Conservation (phyloP, 495 filamentous ascomycete genomes). For the Neurospora pannonica region DNA sequence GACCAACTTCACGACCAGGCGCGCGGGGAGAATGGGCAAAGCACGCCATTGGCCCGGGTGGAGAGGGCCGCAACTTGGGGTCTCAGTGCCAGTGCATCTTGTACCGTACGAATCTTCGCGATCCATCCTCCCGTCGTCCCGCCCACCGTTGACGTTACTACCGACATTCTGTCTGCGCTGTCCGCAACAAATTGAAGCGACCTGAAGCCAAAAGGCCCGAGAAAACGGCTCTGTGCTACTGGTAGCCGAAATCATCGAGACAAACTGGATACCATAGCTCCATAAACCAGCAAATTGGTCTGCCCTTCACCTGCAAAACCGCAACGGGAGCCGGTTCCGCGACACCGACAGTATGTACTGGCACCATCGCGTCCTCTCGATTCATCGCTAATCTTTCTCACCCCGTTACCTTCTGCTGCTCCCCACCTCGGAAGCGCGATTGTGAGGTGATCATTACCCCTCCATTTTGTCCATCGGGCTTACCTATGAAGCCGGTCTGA, state of each 20-base stretch:
- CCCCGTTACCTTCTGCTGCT: background rate
- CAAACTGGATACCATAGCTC: background rate
- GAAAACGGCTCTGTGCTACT: background rate
- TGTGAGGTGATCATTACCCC: background rate
- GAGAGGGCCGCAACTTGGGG: background rate
- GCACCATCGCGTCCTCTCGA: background rate
- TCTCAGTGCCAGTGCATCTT: background rate
- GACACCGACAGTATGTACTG: background rate
- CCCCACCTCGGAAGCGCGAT: background rate
- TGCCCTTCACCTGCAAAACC: background rate
- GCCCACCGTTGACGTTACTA: background rate
- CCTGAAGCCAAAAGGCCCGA: background rate
- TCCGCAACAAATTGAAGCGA: background rate
- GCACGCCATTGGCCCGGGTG: background rate
- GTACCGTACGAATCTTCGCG: background rate
- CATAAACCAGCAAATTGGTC: background rate
- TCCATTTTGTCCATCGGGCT: background rate
- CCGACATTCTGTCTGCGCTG: background rate
- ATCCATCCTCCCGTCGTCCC: background rate
- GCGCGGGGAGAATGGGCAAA: background rate
- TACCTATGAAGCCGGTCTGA: background rate
- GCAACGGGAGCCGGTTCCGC: background rate
- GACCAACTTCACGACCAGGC: background rate
- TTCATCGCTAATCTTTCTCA: background rate
- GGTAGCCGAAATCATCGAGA: background rate